Evolutionary conservation across 805 yeast genomes (phyloP), one percentile per base, ranked within the genome.

Genomic region (Yueomyces sinensis): DNA sequence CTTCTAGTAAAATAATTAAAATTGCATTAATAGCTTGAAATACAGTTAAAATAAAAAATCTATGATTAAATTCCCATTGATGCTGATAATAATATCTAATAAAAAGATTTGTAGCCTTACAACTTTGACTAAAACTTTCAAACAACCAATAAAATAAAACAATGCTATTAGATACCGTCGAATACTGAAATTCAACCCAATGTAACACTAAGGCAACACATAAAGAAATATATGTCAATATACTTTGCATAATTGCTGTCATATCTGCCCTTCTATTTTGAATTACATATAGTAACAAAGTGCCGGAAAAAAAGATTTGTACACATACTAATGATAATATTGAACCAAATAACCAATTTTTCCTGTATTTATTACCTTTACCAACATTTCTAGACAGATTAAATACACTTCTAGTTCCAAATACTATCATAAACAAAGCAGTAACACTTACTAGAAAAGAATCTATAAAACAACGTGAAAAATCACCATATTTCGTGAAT

Each of bases 141-240:
- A 75, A 63, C 32, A 80, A 59, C 95, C 95, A 89, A 58, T 72
- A 89, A 41, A 78, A 65, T 29, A 89, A 66, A 32, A 84, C 58
- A 0, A 72, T 63, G 2, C 89, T 78, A 44, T 69, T 72, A 2
- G 95, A 74, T 17, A 82, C 70, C 30, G 59, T 65, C 9, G 74
- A 52, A 50, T 80, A 74, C 54, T 67, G 71, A 47, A 74, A 78
- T 52, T 89, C 96, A 38, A 80, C 52, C 55, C 74, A 80, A 38
- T 82, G 79, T 25, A 84, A 56, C 3, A 60, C 56, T 14, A 70
- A 50, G 0, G 74, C 79, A 5, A 80, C 68, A 3, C 66, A 45
- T 5, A 72, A 52, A 15, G 67, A 62, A 30, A 64, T 37, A 23
- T 54, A 40, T 42, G 58, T 47, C 30, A 59, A 49, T 20, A 50